Evolutionary conservation across 2,329 filamentous ascomycete species (phyloP).

Genomic region (Xenosphaeropsis pyriputrescens): DNA sequence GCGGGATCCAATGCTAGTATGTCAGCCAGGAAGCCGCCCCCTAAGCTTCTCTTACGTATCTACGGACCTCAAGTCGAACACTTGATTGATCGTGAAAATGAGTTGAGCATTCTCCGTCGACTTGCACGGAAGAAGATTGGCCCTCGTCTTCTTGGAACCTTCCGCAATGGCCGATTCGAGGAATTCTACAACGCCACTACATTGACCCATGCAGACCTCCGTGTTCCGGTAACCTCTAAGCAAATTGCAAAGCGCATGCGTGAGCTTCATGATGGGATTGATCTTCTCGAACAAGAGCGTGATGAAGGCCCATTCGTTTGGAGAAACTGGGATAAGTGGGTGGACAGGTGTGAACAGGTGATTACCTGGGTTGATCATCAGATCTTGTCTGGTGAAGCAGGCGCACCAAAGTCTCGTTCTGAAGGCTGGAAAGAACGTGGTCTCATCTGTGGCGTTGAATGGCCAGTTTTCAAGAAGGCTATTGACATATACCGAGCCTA

Average conservation of each 20-base stretch:
- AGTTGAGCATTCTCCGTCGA: constrained; percentile 72
- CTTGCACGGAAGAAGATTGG: constrained; percentile 88
- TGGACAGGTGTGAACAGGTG: constrained; percentile 39
- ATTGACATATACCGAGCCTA: constrained; percentile 66
- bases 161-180: constrained; percentile 89
- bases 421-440: constrained; percentile 55
- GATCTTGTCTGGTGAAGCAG: constrained; percentile 25
- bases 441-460: constrained; percentile 71
- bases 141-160: constrained; percentile 79
- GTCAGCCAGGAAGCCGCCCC: constrained; percentile 14
- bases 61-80: constrained; percentile 94
- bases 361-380: constrained; percentile 39
- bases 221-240: constrained; percentile 67
- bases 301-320: constrained; percentile 71
- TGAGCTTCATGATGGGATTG: constrained; percentile 87
- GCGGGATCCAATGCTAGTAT: constrained; percentile 22
- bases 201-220: constrained; percentile 62
- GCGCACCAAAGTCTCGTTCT: constrained; percentile 3
- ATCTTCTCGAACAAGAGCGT: constrained; percentile 65
- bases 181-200: constrained; percentile 81
- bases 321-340: constrained; percentile 73
- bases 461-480: constrained; percentile 59
- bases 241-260: constrained; percentile 97
- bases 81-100: constrained; percentile 84
- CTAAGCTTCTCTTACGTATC: constrained; percentile 73